These are phyloP conservation scores for Westerdykella sp. DNA, from an alignment of 2,329 filamentous ascomycete genomes.

Conservation along the genomic window DNA sequence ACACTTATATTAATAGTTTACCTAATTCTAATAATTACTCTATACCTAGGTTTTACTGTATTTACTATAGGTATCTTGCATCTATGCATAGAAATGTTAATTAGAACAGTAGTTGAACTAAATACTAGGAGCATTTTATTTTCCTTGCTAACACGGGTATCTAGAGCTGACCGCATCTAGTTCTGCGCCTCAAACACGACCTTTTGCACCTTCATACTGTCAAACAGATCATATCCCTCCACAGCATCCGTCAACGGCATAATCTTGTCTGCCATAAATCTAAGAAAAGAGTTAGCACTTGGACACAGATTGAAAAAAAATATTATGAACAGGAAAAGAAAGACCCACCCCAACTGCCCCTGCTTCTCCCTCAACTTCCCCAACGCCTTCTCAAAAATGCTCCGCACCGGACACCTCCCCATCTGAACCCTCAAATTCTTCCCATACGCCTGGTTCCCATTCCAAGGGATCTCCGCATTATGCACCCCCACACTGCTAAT, in stretches of 20 bases:
- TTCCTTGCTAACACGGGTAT: not conserved
- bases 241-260: constrained; percentile 47
- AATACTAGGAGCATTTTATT: too few species aligned
- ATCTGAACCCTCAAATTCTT: constrained; percentile 48
- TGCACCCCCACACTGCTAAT: constrained; percentile 47
- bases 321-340: not conserved
- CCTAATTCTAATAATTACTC: too few species aligned
- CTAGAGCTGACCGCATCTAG: constrained; percentile 10
- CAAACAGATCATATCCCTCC: constrained; percentile 49
- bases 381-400: constrained; percentile 45
- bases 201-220: constrained; percentile 50
- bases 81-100: not conserved
- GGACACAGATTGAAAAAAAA: too few species aligned
- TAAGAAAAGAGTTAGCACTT: constrained; percentile 9
- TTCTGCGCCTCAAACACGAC: constrained; percentile 45
- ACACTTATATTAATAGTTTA: too few species aligned
- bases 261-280: constrained; percentile 50
- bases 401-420: constrained; percentile 46
- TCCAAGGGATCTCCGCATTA: constrained; percentile 45
- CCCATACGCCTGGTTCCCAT: constrained; percentile 44
- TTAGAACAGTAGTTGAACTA: not conserved
- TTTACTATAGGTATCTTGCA: not conserved
- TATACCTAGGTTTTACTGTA: too few species aligned
- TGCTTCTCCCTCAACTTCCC: constrained; percentile 44
- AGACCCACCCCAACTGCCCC: constrained; percentile 41